Conservation (phyloP, 2,329 filamentous ascomycete species). For the Trichoderma koningiopsis region DNA sequence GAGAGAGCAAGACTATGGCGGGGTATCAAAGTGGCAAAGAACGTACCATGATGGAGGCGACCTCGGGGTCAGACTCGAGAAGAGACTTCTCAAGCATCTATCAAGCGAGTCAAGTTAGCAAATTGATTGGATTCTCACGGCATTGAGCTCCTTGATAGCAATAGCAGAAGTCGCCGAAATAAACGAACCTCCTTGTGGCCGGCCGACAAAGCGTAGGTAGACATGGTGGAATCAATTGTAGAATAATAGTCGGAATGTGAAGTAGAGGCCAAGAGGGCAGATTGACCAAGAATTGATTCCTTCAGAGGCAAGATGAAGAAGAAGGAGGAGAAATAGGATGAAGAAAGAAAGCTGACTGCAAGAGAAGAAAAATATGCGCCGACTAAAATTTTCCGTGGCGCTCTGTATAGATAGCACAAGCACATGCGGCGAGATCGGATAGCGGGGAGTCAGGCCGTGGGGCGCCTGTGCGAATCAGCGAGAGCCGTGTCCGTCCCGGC, state of each 20-base stretch:
- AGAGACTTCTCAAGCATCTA: slow-evolving; percentile 97
- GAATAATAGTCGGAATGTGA: background rate
- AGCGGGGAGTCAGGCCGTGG: slow-evolving; percentile 26
- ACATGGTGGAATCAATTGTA: slow-evolving; percentile 44
- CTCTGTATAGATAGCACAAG: slow-evolving; percentile 10
- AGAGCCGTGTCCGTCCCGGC: background rate
- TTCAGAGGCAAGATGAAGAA: slow-evolving; percentile 1
- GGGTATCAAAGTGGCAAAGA: background rate
- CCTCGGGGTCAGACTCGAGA: slow-evolving; percentile 87
- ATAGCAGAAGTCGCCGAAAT: slow-evolving; percentile 30
- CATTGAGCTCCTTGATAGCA: background rate
- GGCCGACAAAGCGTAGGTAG: slow-evolving; percentile 56
- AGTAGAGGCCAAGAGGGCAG: slow-evolving; percentile 2
- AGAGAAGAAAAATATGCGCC: slow-evolving; percentile 17
- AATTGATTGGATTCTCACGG: slow-evolving; percentile 22
- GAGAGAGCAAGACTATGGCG: slow-evolving; percentile 12
- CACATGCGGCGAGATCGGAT: slow-evolving; percentile 27
- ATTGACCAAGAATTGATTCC: background rate
- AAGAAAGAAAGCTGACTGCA: slow-evolving; percentile 4
- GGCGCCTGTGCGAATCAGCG: slow-evolving; percentile 6
- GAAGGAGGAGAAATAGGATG: slow-evolving; percentile 4
- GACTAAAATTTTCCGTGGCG: slow-evolving; percentile 25
- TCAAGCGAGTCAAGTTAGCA: slow-evolving; percentile 19
- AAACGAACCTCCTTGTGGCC: slow-evolving; percentile 56
- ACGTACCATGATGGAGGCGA: slow-evolving; percentile 92